Conservation (phyloP, 2,329 filamentous ascomycete genomes). For the Apiospora arundinis region DNA sequence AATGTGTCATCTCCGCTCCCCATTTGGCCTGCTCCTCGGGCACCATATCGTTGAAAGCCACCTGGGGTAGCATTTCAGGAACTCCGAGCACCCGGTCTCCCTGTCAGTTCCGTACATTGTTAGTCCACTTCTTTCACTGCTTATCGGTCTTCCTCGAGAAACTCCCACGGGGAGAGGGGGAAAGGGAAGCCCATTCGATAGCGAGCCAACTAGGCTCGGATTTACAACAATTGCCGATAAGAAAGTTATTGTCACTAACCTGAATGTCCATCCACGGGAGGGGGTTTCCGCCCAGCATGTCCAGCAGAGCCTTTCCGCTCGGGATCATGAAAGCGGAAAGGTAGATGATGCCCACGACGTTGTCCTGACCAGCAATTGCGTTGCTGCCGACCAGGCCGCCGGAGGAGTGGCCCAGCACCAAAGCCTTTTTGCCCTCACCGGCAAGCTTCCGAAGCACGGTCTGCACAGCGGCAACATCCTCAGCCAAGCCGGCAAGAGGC, state of each 20-base stretch:
- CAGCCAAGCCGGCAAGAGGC: slow-evolving; percentile 22
- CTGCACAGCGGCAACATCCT: slow-evolving; percentile 24
- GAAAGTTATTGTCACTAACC: slow-evolving; percentile 10
- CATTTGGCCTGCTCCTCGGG: slow-evolving; percentile 24
- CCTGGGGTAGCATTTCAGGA: slow-evolving; percentile 22
- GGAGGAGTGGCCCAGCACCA: slow-evolving; percentile 23
- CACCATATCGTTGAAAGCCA: slow-evolving; percentile 27
- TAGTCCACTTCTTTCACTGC: neutral
- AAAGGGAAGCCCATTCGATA: neutral
- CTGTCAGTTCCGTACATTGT: slow-evolving; percentile 17
- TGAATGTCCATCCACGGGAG: slow-evolving; percentile 29
- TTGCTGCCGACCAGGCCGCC: slow-evolving; percentile 25
- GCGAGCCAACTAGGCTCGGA: neutral
- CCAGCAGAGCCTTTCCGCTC: slow-evolving; percentile 22
- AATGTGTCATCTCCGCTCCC: slow-evolving; percentile 27
- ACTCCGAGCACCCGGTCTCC: slow-evolving; percentile 27
- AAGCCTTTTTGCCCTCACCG: slow-evolving; percentile 6
- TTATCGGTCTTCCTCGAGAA: neutral
- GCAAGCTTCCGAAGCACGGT: slow-evolving; percentile 8
- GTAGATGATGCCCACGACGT: slow-evolving; percentile 24
- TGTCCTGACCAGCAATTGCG: slow-evolving; percentile 15
- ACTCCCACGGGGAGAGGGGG: too few species aligned
- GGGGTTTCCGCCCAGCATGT: slow-evolving; percentile 27
- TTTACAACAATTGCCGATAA: neutral
- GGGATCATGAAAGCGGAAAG: slow-evolving; percentile 25